Percentiles rank a stretch among this genome's conserved stretches.
phyloP scores from a whole-genome alignment of 2,329 filamentous ascomycete species.

The Aureobasidium sp. region DNA sequence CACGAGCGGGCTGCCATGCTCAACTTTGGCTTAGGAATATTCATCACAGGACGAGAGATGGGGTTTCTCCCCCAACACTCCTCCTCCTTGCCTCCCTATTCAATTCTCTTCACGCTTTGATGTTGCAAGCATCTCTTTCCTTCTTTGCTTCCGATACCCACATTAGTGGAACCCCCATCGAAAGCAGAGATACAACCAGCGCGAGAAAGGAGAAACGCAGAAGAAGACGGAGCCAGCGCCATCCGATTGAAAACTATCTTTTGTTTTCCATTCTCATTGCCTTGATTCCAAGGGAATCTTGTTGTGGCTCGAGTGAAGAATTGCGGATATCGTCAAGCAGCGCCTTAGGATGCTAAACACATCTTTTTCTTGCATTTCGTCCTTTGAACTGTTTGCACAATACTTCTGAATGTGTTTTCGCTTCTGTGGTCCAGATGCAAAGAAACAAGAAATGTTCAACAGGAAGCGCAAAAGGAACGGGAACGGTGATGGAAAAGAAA shows the following conservation, averaged over 20 bases:
- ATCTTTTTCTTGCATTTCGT: not conserved
- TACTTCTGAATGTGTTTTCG: not conserved
- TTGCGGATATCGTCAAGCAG: not conserved
- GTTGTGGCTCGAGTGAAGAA: not conserved
- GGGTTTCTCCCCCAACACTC: not conserved
- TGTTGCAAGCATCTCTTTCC: not conserved
- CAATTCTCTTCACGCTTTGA: not conserved
- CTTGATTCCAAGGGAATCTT: not conserved
- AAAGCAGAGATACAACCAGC: not conserved
- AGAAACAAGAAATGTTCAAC: not conserved
- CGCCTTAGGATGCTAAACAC: slow-evolving; percentile 7
- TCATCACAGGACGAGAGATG: slow-evolving; percentile 15
- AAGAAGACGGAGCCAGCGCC: slow-evolving; percentile 23
- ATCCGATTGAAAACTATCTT: slow-evolving; percentile 32
- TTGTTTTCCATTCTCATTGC: slow-evolving; percentile 6
- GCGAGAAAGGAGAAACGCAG: not conserved
- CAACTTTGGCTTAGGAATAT: slow-evolving; percentile 16
- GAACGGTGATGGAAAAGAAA: not conserved
- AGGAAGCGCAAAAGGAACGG: not conserved
- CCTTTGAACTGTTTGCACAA: not conserved
- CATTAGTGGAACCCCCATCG: not conserved
- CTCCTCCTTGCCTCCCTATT: not conserved
- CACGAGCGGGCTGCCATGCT: slow-evolving; percentile 11
- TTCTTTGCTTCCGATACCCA: not conserved
- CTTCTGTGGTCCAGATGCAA: not conserved